Conservation (phyloP, 2,329 filamentous ascomycete species). For the Exophiala mesophila region DNA sequence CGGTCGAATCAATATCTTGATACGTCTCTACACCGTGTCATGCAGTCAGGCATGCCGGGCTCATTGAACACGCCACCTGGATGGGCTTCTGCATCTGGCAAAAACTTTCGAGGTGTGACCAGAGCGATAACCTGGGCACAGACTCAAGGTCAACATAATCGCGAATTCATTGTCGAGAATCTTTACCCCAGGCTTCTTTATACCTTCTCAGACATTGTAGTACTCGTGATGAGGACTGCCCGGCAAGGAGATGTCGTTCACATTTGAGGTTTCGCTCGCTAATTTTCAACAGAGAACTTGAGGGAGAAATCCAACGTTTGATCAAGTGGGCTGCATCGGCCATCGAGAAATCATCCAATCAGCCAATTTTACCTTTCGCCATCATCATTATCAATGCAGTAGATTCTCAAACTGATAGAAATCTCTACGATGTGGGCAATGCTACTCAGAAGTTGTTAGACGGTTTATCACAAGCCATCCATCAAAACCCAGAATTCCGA, state of each 20-base stretch:
- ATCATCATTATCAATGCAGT: constrained; percentile 50
- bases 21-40: too few relatives aligned
- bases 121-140: not conserved
- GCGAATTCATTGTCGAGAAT: constrained; percentile 32
- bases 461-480: not conserved
- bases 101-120: not conserved
- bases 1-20: too few relatives aligned
- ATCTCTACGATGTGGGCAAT: constrained; percentile 38
- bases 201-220: constrained; percentile 43
- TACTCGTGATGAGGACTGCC: constrained; percentile 40
- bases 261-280: not conserved
- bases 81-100: not conserved
- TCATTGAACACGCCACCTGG: too few relatives aligned
- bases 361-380: constrained; percentile 51
- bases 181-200: constrained; percentile 44
- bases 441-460: not conserved
- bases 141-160: not conserved
- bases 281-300: constrained; percentile 33
- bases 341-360: constrained; percentile 51
- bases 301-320: constrained; percentile 40
- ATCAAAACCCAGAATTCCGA: not conserved
- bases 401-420: constrained; percentile 32
- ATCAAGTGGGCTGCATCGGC: constrained; percentile 50
- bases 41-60: too few relatives aligned
- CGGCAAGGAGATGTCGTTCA: constrained; percentile 16